A percentile compares a stretch with the other conserved stretches of the same genome.
Evolutionary conservation across 106 monocot species (phyloP).

Genomic region (Acorus gramineus): DNA sequence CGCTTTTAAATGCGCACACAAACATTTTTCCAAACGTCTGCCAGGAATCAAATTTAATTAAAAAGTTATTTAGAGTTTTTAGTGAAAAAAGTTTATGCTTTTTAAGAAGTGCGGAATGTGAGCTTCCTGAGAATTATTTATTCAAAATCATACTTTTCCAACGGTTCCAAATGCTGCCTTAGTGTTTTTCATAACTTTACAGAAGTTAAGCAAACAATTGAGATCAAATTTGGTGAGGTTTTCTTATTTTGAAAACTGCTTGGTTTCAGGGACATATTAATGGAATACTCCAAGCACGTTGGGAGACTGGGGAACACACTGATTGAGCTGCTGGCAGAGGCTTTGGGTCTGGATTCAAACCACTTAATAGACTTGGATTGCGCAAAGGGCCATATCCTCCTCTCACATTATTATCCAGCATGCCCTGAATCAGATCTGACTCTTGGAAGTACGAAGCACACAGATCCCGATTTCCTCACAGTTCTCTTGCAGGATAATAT

Average conservation of each 20-base stretch:
- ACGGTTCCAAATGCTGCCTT: no score
- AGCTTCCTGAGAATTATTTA: no score
- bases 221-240: no score
- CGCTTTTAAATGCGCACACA: no score
- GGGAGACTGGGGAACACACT: slow-evolving; percentile 19
- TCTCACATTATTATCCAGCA: slow-evolving; percentile 61
- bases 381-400: slow-evolving; percentile 16
- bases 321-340: slow-evolving; percentile 49
- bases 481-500: slow-evolving; percentile 60
- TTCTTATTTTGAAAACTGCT: background rate
- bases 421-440: slow-evolving; percentile 67
- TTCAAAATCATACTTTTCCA: no score
- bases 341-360: slow-evolving; percentile 35
- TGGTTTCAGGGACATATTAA: slow-evolving; percentile 10
- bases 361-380: slow-evolving; percentile 45
- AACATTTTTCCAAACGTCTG: no score
- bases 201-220: no score
- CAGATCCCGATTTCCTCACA: slow-evolving; percentile 49
- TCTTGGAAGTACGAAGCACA: slow-evolving; percentile 46
- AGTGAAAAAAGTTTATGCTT: no score
- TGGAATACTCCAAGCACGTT: slow-evolving; percentile 29
- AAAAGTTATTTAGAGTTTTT: no score
- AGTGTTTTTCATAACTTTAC: no score
- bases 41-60: no score
- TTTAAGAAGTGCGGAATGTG: no score